Percentiles rank a stretch among this genome's conserved stretches.
These are phyloP conservation scores for Globisporangium canariense DNA, from an alignment of 352 stramenopile species.

Conservation along the genomic window DNA sequence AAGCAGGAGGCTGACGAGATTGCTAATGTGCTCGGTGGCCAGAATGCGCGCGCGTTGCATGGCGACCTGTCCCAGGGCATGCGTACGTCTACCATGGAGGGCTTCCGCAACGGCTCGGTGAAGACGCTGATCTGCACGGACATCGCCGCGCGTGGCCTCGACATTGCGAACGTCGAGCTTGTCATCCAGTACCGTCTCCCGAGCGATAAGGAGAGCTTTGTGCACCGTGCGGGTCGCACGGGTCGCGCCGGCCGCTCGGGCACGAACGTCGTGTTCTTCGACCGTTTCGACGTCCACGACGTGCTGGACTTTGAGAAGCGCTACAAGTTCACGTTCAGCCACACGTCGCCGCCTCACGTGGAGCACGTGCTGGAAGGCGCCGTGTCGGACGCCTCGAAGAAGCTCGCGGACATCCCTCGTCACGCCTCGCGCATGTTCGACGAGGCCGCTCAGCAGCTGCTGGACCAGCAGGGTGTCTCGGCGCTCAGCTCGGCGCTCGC, in stretches of 20 bases:
- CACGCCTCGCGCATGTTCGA: slow-evolving; percentile 54
- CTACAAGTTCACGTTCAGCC: slow-evolving; percentile 73
- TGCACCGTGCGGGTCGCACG: slow-evolving; percentile 91
- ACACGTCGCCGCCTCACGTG: slow-evolving; percentile 46
- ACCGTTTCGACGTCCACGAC: slow-evolving; percentile 59
- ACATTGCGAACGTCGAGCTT: slow-evolving; percentile 89
- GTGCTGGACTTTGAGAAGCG: slow-evolving; percentile 74
- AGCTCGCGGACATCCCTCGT: slow-evolving; percentile 43
- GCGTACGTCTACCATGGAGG: slow-evolving; percentile 94
- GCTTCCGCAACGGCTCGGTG: slow-evolving; percentile 93
- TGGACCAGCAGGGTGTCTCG: slow-evolving; percentile 49
- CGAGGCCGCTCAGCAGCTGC: slow-evolving; percentile 45
- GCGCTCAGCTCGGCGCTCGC: slow-evolving; percentile 65
- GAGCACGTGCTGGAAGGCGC: slow-evolving; percentile 63
- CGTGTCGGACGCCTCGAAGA: slow-evolving; percentile 48
- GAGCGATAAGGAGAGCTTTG: slow-evolving; percentile 93
- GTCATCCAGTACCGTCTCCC: slow-evolving; percentile 93
- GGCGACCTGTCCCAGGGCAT: slow-evolving; percentile 80
- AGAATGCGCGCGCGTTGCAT: slow-evolving; percentile 62
- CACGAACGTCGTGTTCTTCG: slow-evolving; percentile 87
- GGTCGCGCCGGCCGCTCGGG: slow-evolving; percentile 81
- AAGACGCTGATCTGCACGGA: slow-evolving; percentile 92
- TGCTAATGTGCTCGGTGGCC: slow-evolving; percentile 74
- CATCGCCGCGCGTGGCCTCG: slow-evolving; percentile 86
- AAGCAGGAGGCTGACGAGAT: slow-evolving; percentile 96